Evolutionary conservation across 257 asterid genomes (phyloP).

Genomic region (Solanum acaule): DNA sequence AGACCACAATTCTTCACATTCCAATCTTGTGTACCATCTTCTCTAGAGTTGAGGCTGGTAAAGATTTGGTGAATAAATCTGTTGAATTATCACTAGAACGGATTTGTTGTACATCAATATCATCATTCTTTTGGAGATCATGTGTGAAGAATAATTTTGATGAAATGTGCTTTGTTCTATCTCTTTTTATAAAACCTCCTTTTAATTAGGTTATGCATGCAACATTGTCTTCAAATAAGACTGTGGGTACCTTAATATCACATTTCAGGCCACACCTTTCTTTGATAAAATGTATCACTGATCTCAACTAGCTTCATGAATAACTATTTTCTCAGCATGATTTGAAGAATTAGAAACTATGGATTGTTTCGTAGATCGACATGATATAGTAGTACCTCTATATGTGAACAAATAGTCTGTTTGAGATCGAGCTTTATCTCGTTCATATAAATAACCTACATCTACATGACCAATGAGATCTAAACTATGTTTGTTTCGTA

Average conservation of each 20-base stretch:
- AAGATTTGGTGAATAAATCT: background rate
- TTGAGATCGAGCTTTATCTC: background rate
- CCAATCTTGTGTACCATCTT: background rate
- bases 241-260: background rate
- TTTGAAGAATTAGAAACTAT: background rate
- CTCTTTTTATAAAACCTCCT: background rate
- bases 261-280: background rate
- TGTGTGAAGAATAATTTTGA: background rate
- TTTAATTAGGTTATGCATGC: background rate
- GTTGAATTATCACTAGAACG: background rate
- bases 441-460: background rate
- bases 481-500: background rate
- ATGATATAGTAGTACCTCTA: background rate
- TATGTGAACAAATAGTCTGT: background rate
- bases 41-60: background rate
- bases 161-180: background rate
- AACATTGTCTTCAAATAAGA: background rate
- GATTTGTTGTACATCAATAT: background rate
- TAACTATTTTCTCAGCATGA: background rate
- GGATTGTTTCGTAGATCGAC: background rate
- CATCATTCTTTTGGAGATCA: background rate
- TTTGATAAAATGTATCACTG: background rate
- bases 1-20: too few species aligned
- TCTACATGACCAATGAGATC: background rate
- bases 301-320: background rate